Evolutionary conservation across 2,329 filamentous ascomycete species (phyloP).

Genomic region (Bipolaris oryzae): DNA sequence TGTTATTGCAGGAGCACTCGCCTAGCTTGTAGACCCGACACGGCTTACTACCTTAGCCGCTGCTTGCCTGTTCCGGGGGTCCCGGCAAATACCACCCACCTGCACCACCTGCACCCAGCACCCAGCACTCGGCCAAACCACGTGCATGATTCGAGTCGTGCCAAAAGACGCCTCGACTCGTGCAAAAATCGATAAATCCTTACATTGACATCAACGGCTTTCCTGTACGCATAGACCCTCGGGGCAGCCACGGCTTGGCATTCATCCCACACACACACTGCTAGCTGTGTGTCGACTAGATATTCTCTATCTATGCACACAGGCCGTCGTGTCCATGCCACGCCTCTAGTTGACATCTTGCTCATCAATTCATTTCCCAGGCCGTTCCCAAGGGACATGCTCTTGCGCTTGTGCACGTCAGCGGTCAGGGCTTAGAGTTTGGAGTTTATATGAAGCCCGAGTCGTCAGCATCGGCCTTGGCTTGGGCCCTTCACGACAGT

Average conservation of each 20-base stretch:
- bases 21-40: neutral
- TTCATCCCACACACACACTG: neutral
- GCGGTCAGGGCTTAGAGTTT: neutral
- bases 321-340: neutral
- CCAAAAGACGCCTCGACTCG: neutral
- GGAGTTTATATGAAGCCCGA: neutral
- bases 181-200: too few relatives aligned
- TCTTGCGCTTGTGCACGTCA: neutral
- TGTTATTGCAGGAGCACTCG: conserved; percentile 9
- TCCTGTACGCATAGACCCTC: neutral
- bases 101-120: too few relatives aligned
- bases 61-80: conserved; percentile 3
- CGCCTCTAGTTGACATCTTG: neutral
- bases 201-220: neutral
- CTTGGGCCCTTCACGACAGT: neutral
- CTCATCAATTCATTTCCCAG: neutral
- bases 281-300: neutral
- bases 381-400: neutral
- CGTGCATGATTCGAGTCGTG: neutral
- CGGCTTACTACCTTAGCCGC: conserved; percentile 1
- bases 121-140: neutral
- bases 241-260: neutral
- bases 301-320: neutral
- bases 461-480: neutral
- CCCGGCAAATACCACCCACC: neutral